Evolutionary conservation across 352 stramenopile genomes (phyloP), one percentile per base, ranked within the genome.

Genomic region (Pythium periplocum): DNA sequence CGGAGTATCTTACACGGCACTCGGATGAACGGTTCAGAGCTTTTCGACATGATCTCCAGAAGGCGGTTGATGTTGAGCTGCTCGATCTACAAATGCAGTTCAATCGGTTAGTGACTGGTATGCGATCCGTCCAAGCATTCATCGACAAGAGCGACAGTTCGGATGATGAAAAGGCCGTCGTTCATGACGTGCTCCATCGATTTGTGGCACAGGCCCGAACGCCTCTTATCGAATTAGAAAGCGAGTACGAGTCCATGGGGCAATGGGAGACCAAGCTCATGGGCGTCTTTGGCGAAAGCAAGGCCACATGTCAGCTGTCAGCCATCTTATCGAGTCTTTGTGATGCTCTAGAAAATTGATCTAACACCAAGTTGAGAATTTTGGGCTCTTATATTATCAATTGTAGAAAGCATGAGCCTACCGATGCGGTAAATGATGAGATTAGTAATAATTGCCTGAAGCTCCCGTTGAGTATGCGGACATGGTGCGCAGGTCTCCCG

Each of bases 31-130:
- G 82, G 41, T 48, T 86, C 0, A 53, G 55, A 12, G 84, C 80
- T 12, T 88, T 80, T 61, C 75, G 63, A 35, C 62, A 69, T 5
- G 80, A 87, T 57, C 52, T 90, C 3, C 58, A 75, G 37, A 76
- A 78, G 41, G 80, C 80, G 1, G 57, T 64, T 39, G 48, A 57
- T 6, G 57, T 90, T 31, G 80, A 90, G 36, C 51, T 82, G 10
- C 55, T 86, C 30, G 80, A 90, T 11, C 43, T 88, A 35, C 75
- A 90, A 38, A 58, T 86, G 36, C 77, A 86, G 35, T 60, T 87
- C 26, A 88, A 83, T 59, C 67, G 71, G 2, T 52, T 90, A 6
- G 37, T 85, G 6, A 53, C 65, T 2, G 77, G 80, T 4, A 71
- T 72, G 43, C 72, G 62, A 8, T 46, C 66, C 1, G 70, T 88